Evolutionary conservation across 179 eudicot species (phyloP).

Genomic region (Carnegiea gigantea): DNA sequence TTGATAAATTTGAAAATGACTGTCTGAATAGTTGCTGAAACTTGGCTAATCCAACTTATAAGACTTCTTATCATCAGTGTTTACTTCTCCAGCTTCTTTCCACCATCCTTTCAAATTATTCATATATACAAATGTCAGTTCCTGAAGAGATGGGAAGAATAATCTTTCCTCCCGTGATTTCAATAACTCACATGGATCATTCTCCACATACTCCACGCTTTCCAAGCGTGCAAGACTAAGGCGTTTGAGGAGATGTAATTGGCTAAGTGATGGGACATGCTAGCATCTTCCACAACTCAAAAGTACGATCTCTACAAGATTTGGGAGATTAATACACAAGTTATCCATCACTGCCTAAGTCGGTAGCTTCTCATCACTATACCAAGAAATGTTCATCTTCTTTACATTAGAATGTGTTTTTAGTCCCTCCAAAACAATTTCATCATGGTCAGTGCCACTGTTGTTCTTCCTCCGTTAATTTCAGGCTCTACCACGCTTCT

Average conservation of each 20-base stretch:
- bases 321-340: constrained; percentile 17
- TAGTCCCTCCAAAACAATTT: constrained; percentile 22
- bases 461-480: too few species aligned
- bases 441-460: not conserved
- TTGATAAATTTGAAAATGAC: not conserved
- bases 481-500: too few species aligned
- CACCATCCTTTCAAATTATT: constrained; percentile 25
- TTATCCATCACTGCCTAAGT: constrained; percentile 15
- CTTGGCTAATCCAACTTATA: not conserved
- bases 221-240: not conserved
- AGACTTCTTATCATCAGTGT: not conserved
- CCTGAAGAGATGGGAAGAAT: constrained; percentile 27
- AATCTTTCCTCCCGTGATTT: too few species aligned
- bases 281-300: not conserved
- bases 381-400: not conserved
- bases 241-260: constrained; percentile 20
- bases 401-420: constrained; percentile 26
- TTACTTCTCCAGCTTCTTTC: not conserved
- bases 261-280: constrained; percentile 20
- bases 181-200: too few species aligned
- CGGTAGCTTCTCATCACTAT: constrained; percentile 15
- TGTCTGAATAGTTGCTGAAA: not conserved
- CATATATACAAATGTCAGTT: not conserved
- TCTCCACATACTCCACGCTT: too few species aligned
- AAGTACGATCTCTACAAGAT: constrained; percentile 16